Base-by-base conservation (phyloP, 352 stramenopile species). In the Phytophthora rubi region DNA sequence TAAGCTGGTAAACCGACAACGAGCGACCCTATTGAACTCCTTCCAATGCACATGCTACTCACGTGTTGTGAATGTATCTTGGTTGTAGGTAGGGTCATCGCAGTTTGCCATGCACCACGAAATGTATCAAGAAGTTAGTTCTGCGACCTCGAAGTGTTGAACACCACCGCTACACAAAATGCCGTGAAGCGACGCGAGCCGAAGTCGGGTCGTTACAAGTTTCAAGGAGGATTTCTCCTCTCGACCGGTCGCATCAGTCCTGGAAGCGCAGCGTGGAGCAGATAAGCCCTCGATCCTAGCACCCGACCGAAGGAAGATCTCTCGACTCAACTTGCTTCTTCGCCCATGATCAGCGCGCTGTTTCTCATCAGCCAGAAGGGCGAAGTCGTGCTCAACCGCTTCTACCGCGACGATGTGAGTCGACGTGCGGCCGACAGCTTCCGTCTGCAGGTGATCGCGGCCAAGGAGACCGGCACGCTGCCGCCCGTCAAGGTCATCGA, bases 401-500 rank as follows among this genome's bases (percentile, higher is more conserved):
- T 94, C 73, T 94, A 94, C 70, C 84, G 86, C 48, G 86, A 94
- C 59, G 86, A 94, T 23, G 86, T 93, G 65, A 89, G 86, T 48
- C 82, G 86, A 26, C 83, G 86, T 23, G 83, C 83, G 23, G 86
- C 84, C 58, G 83, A 94, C 44, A 82, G 77, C 26, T 92, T 92
- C 72, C 82, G 84, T 21, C 70, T 92, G 61, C 81, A 97, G 70
- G 94, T 99, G 48, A 98, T 99, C 65, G 97, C 95, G 26, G 94
- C 93, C 42, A 99, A 99, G 76, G 96, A 99, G 66, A 98, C 96
- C 6, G 95, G 96, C 12, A 98, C 94, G 4, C 81, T 97, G 53
- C 84, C 96, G 51, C 98, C 98, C 3, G 92, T 99, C 32, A 98
- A 98, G 71, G 88, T 90, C 57, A 97, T 99, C 71, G 97, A 99